phyloP scores from a whole-genome alignment of 2,329 filamentous ascomycete genomes.

The Acrodontium crateriforme region DNA sequence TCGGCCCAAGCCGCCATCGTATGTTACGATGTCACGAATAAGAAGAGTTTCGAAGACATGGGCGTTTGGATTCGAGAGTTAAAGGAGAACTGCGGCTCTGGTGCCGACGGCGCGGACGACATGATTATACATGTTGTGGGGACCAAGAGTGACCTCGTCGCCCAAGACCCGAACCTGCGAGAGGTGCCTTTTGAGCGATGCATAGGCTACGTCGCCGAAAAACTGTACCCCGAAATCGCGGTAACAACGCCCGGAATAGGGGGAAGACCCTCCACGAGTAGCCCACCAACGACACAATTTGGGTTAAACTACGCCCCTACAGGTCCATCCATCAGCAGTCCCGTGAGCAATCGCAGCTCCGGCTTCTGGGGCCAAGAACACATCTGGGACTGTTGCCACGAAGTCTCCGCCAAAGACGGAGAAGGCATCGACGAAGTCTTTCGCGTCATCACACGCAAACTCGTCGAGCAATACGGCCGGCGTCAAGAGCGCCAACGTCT shows the following conservation, averaged over 20 bases:
- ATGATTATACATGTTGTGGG: slow-evolving; percentile 90
- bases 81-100: slow-evolving; percentile 24
- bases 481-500: slow-evolving; percentile 37
- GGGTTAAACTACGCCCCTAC: too few species aligned
- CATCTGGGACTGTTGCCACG: slow-evolving; percentile 94
- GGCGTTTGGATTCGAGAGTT: slow-evolving; percentile 71
- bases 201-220: slow-evolving; percentile 89
- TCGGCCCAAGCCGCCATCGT: slow-evolving; percentile 88
- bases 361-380: slow-evolving; percentile 76
- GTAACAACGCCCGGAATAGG: slow-evolving; percentile 6
- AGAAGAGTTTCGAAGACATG: slow-evolving; percentile 79
- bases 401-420: slow-evolving; percentile 85
- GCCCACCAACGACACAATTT: slow-evolving; percentile 21
- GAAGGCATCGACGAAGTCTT: slow-evolving; percentile 97
- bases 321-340: slow-evolving; percentile 32
- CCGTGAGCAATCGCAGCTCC: slow-evolving; percentile 42
- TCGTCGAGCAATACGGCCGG: slow-evolving; percentile 56
- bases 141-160: slow-evolving; percentile 83
- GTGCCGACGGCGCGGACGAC: slow-evolving; percentile 35
- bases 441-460: slow-evolving; percentile 72
- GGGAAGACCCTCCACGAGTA: slow-evolving; percentile 3
- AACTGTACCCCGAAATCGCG: slow-evolving; percentile 66
- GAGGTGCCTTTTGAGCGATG: slow-evolving; percentile 90
- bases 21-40: slow-evolving; percentile 87
- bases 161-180: slow-evolving; percentile 61